Percentiles rank a stretch among this genome's conserved stretches.
These are phyloP conservation scores for Eutrema yunnanense DNA, from an alignment of 345 rosid species.

Conservation along the genomic window DNA sequence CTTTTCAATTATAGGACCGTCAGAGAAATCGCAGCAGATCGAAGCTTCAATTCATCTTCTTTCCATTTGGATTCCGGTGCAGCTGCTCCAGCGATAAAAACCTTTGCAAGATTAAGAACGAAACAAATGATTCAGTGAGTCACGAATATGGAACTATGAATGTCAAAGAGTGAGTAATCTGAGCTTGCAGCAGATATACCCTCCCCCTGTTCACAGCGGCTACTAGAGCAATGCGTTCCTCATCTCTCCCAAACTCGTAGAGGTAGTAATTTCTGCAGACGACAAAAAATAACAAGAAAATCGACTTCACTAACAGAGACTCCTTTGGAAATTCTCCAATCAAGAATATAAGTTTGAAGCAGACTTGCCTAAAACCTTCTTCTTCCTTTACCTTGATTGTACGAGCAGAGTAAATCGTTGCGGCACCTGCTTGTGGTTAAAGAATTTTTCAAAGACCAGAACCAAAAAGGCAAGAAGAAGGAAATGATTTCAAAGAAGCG, in stretches of 20 bases:
- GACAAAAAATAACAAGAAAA: neutral
- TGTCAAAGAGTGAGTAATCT: constrained; percentile 4
- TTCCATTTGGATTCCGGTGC: constrained; percentile 81
- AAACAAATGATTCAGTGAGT: constrained; percentile 6
- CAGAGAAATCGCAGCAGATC: constrained; percentile 80
- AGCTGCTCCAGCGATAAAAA: constrained; percentile 79
- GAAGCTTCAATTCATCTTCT: constrained; percentile 67
- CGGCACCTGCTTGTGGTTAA: constrained; percentile 50
- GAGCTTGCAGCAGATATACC: constrained; percentile 38
- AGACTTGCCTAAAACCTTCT: constrained; percentile 65
- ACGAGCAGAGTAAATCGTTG: constrained; percentile 71
- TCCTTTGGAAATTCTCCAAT: neutral
- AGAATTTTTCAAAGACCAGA: neutral
- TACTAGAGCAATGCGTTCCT: constrained; percentile 67
- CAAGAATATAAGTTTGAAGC: neutral
- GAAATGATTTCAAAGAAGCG: neutral
- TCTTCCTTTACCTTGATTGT: constrained; percentile 90
- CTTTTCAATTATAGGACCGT: constrained; percentile 32
- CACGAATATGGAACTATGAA: neutral
- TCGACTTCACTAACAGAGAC: constrained; percentile 6
- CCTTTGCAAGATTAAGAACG: constrained; percentile 30
- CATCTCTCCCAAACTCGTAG: constrained; percentile 79
- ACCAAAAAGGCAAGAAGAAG: neutral
- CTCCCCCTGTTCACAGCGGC: constrained; percentile 72
- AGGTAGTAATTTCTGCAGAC: constrained; percentile 72